A percentile compares a stretch with the other conserved stretches of the same genome.
Evolutionary conservation across 2,329 filamentous ascomycete species (phyloP).

Genomic region (Phialophora expanda): DNA sequence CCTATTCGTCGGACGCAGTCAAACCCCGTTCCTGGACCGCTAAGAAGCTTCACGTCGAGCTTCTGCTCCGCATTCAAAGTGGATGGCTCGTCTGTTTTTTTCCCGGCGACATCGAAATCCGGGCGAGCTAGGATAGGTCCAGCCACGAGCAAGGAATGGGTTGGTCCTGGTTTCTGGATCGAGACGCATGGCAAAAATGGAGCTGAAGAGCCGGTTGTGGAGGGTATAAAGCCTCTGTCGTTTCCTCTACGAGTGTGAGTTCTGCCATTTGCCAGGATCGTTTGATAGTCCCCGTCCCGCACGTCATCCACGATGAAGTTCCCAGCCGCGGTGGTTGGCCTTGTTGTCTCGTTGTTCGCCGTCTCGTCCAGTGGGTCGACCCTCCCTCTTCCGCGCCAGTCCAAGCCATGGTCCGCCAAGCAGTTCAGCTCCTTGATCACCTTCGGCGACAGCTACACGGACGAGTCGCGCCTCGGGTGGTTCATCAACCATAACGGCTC

Average conservation of each 20-base stretch:
- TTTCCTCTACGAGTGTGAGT: background rate
- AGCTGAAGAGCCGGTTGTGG: background rate
- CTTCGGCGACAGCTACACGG: slow-evolving; percentile 79
- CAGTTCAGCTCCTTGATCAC: slow-evolving; percentile 68
- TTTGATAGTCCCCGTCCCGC: background rate
- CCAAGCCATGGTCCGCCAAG: slow-evolving; percentile 41
- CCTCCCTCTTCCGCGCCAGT: slow-evolving; percentile 23
- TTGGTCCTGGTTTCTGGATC: background rate
- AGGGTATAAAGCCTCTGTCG: background rate
- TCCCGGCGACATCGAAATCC: background rate
- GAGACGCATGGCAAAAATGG: background rate
- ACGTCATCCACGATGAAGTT: slow-evolving; percentile 1
- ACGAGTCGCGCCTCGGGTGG: slow-evolving; percentile 70
- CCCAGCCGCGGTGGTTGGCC: background rate
- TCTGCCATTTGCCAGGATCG: background rate
- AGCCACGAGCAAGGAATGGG: background rate
- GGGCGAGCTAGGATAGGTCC: background rate
- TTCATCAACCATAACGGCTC: slow-evolving; percentile 64
- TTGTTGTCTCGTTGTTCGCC: slow-evolving; percentile 3
- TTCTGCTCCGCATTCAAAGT: background rate
- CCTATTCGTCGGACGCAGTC: background rate
- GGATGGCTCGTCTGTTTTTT: background rate
- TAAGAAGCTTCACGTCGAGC: background rate
- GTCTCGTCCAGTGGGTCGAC: background rate
- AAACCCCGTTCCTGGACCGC: background rate